These are phyloP conservation scores for Martensiomyces pterosporus DNA, from an alignment of 192 early-diverging fungal species.

Conservation along the genomic window DNA sequence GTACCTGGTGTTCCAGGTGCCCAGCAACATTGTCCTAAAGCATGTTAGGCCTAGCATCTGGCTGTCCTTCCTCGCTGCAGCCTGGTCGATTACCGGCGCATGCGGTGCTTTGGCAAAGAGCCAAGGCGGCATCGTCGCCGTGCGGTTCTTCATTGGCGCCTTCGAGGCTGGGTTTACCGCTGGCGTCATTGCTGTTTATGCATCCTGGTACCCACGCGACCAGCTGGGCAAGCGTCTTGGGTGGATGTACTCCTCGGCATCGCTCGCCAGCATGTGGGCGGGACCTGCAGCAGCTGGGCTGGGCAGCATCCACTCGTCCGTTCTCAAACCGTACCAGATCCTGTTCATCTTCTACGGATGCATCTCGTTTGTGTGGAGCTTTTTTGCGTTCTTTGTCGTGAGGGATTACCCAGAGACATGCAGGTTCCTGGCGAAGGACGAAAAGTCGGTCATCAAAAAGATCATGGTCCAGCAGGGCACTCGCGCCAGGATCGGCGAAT, in stretches of 20 bases:
- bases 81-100: slow-evolving; percentile 8
- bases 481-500: slow-evolving; percentile 4
- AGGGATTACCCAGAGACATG: slow-evolving; percentile 10
- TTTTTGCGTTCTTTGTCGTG: slow-evolving; percentile 9
- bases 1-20: slow-evolving; percentile 11
- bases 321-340: slow-evolving; percentile 10
- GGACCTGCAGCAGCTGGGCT: slow-evolving; percentile 13
- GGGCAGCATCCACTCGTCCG: slow-evolving; percentile 2
- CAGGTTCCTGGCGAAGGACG: slow-evolving; percentile 1
- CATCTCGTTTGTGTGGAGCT: slow-evolving; percentile 6
- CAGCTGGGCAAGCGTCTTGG: slow-evolving; percentile 4
- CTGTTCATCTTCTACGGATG: slow-evolving; percentile 11
- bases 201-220: slow-evolving; percentile 14
- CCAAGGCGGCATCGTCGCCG: slow-evolving; percentile 5
- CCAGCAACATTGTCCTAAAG: slow-evolving; percentile 12
- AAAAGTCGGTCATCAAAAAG: slow-evolving; percentile 7
- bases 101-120: slow-evolving; percentile 11
- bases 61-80: slow-evolving; percentile 8
- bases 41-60: slow-evolving; percentile 6
- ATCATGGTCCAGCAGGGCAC: slow-evolving; percentile 11
- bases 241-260: slow-evolving; percentile 11
- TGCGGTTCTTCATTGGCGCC: slow-evolving; percentile 6
- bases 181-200: slow-evolving; percentile 7
- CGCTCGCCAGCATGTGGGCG: slow-evolving; percentile 10
- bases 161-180: slow-evolving; percentile 13